A percentile compares a stretch with the other conserved stretches of the same genome.
These are phyloP conservation scores for Rubus idaeus DNA, from an alignment of 306 rosid genomes.

Conservation along the genomic window DNA sequence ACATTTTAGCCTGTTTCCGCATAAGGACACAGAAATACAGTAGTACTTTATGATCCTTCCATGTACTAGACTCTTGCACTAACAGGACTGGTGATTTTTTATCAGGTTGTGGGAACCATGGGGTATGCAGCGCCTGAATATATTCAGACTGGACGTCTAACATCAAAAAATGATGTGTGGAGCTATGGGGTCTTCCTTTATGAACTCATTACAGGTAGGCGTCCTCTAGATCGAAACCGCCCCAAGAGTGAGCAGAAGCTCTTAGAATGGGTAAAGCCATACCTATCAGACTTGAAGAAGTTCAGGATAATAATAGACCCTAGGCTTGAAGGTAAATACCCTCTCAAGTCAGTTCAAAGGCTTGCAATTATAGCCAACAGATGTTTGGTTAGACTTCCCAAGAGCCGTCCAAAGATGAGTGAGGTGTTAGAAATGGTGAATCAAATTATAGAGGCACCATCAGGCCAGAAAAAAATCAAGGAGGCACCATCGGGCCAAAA, in stretches of 20 bases:
- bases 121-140: conserved; percentile 99
- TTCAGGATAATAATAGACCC: conserved; percentile 84
- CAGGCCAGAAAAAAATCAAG: conserved; percentile 6
- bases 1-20: neutral
- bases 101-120: conserved; percentile 92
- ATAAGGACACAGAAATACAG: neutral
- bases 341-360: conserved; percentile 63
- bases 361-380: conserved; percentile 75
- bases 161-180: conserved; percentile 90
- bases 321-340: conserved; percentile 71
- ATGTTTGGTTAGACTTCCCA: conserved; percentile 75
- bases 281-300: conserved; percentile 68
- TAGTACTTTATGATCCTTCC: neutral
- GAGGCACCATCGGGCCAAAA: neutral
- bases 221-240: conserved; percentile 78
- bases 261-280: conserved; percentile 91
- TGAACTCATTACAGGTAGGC: conserved; percentile 93
- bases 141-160: conserved; percentile 84
- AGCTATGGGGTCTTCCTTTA: conserved; percentile 93
- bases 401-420: conserved; percentile 96
- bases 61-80: conserved; percentile 14
- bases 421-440: conserved; percentile 78
- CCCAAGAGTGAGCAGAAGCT: conserved; percentile 96
- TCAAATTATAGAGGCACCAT: conserved; percentile 49
- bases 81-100: conserved; percentile 31